phyloP scores from a whole-genome alignment of 306 rosid genomes.

The Canavalia ensiformis region DNA sequence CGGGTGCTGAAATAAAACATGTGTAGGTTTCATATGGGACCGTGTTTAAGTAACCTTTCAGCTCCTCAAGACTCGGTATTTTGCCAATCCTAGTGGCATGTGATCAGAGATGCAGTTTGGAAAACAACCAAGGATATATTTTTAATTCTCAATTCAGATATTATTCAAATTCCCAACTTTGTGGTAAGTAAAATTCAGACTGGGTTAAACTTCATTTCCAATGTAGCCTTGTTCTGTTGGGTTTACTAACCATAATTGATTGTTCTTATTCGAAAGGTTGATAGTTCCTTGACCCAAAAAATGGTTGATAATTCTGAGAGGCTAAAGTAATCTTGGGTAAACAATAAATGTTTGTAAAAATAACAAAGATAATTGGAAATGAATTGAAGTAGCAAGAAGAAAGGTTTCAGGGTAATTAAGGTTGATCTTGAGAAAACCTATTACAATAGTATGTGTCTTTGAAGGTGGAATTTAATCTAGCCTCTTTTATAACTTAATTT shows the following conservation, averaged over 20 bases:
- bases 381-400: neutral
- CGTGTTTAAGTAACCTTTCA: neutral
- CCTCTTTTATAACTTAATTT: neutral
- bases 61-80: slow-evolving; percentile 1
- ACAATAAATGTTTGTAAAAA: too few relatives aligned
- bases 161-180: neutral
- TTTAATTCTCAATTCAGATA: neutral
- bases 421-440: neutral
- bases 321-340: neutral
- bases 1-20: neutral
- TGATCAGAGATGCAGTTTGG: slow-evolving; percentile 2
- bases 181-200: neutral
- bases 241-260: neutral
- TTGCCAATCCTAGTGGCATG: slow-evolving; percentile 19
- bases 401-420: neutral
- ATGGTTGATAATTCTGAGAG: neutral
- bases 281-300: neutral
- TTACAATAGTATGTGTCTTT: neutral
- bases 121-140: neutral
- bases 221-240: neutral
- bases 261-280: neutral
- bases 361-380: too few relatives aligned
- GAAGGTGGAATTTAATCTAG: neutral
- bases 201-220: neutral
- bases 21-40: neutral